Evolutionary conservation across 176 grass and related monocot species (phyloP).

Genomic region (Elaeis guineensis): DNA sequence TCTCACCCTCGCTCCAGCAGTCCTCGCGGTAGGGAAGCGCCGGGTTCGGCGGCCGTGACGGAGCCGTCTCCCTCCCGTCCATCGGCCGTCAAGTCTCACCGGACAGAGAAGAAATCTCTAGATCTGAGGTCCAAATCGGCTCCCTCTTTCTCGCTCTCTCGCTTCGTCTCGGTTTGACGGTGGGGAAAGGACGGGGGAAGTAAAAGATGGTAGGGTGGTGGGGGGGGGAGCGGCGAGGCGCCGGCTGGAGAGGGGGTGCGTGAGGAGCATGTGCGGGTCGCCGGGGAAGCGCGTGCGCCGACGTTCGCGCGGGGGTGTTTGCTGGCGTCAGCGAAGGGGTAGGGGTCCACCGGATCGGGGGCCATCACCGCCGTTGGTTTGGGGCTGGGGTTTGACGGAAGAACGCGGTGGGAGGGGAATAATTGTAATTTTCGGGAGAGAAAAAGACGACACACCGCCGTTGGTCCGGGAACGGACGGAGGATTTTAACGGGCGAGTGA

Average conservation of each 20-base stretch:
- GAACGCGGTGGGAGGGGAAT: constrained; percentile 27
- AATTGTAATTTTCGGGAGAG: background rate
- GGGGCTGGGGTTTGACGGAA: constrained; percentile 57
- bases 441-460: too few relatives aligned
- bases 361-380: constrained; percentile 62
- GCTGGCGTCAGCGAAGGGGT: constrained; percentile 33
- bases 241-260: constrained; percentile 51
- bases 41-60: constrained; percentile 57
- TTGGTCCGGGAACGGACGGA: too few relatives aligned
- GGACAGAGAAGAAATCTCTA: too few relatives aligned
- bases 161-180: constrained; percentile 3
- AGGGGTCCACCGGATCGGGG: constrained; percentile 18
- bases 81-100: background rate
- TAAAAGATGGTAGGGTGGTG: constrained; percentile 34
- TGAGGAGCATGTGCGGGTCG: constrained; percentile 29
- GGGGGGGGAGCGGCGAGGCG: constrained; percentile 10
- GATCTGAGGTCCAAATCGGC: background rate
- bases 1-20: constrained; percentile 99
- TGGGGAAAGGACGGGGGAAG: constrained; percentile 24
- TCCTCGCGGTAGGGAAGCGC: constrained; percentile 93
- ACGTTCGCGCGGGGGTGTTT: constrained; percentile 20
- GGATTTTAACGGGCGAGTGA: too few relatives aligned
- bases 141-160: constrained; percentile 8
- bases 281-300: constrained; percentile 36
- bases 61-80: constrained; percentile 3